Percentiles rank a stretch among this genome's conserved stretches.
These are phyloP conservation scores for Ustilago hordei DNA, from an alignment of 1,284 basidiomycete genomes.

Conservation along the genomic window DNA sequence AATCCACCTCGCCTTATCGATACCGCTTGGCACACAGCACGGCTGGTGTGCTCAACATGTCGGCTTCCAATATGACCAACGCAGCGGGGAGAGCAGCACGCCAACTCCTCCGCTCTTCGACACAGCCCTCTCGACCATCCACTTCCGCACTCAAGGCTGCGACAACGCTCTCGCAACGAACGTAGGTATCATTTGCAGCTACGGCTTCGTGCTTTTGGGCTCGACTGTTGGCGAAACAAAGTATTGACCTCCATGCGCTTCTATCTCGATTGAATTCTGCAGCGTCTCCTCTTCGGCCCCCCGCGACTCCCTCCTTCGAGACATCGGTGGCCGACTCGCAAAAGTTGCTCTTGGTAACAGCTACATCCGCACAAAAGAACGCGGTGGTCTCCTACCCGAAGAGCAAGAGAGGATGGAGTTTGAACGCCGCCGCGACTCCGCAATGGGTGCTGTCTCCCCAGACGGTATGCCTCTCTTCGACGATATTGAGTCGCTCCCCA, in stretches of 20 bases:
- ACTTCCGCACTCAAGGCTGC: conserved; percentile 18
- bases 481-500: conserved; percentile 48
- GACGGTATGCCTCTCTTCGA: conserved; percentile 63
- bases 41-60: conserved; percentile 8
- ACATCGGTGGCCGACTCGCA: conserved; percentile 36
- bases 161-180: conserved; percentile 12
- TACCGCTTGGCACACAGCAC: not conserved
- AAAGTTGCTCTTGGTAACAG: conserved; percentile 42
- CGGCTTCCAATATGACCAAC: conserved; percentile 22
- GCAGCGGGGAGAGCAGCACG: conserved; percentile 26
- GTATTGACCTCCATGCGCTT: not conserved
- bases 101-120: conserved; percentile 20
- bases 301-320: conserved; percentile 27
- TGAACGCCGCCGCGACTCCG: conserved; percentile 52
- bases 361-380: conserved; percentile 31
- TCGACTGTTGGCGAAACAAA: not conserved
- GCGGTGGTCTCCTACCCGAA: conserved; percentile 59
- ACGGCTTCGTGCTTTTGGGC: too few relatives aligned
- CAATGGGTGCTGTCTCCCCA: conserved; percentile 56
- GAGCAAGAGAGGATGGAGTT: conserved; percentile 47
- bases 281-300: conserved; percentile 37
- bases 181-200: conserved; percentile 15
- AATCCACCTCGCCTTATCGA: not conserved
- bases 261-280: not conserved
- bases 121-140: conserved; percentile 14